Base-by-base conservation (phyloP, 192 early-diverging fungal species). In the Backusella parvicylindrica region DNA sequence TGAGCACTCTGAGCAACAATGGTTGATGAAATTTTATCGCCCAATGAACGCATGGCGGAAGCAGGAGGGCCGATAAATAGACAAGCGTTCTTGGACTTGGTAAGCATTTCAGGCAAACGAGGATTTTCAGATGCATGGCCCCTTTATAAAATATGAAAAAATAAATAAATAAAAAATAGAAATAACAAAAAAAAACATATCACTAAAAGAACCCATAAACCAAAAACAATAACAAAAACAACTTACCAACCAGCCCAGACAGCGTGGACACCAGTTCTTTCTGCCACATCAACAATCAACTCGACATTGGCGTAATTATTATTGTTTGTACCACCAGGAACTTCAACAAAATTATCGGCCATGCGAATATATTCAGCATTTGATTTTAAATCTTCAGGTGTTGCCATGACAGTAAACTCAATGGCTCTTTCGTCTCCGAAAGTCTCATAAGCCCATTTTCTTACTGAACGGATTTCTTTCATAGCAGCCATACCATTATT, bases 401-500 rank as follows among this genome's bases (percentile, higher is more conserved):
- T 99, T 16, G 94, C 95, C 97, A 99, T 99, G 72, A 92, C 97
- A 36, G 94, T 94, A 83, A 99, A 98, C 80, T 95, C 85, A 76
- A 99, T 97, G 37, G 94, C 95, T 31, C 91, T 88, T 83, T 99
- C 96, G 77, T 97, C 89, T 49, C 97, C 97, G 89, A 99, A 98
- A 21, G 94, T 96, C 75, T 96, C 95, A 79, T 99, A 99, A 9
- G 96, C 91, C 97, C 97, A 99, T 85, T 97, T 93, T 72, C 96
- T 92, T 36, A 99, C 92, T 3, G 96, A 97, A 43, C 97, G 90
- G 77, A 99, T 99, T 87, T 96, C 95, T 81, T 99, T 99, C 75
- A 99, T 95, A 56, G 97, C 97, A 1, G 97, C 97, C 82, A 99
- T 98, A 74, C 97, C 97, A 87, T 97, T 97, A 90, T 99, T 99